Evolutionary conservation across 331 rosid species (phyloP), one percentile per base, ranked within the genome.

Genomic region (Saraca asoca): DNA sequence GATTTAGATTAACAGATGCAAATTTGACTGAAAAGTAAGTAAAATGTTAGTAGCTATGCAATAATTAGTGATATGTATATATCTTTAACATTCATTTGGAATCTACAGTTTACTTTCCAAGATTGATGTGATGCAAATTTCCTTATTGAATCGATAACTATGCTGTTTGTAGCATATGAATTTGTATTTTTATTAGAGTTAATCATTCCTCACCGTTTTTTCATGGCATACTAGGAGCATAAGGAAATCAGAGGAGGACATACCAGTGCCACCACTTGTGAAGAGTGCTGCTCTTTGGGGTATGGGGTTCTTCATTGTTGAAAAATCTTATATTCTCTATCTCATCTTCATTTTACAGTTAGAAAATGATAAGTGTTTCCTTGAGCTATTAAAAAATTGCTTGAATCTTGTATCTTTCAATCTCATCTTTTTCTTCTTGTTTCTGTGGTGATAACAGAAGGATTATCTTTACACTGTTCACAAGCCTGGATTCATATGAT

Each of bases 251-350:
- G 90, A 87, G 24, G 92, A 79, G 61, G 88, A 87, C 65, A 51
- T 90, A 57, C 95, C 92, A 9, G 88, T 90, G 76, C 95, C 97
- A 44, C 92, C 97, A 41, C 95, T 90, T 38, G 57, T 90, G 62
- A 73, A 87, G 80, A 87, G 95, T 84, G 97, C 97, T 29, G 95
- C 76, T 69, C 97, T 90, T 58, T 90, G 97, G 97, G 97, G 97
- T 90, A 90, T 61, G 82, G 54, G 24, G 67, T 64, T 46, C 58
- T 48, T 58, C 55, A 0, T 46, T 54, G 6, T 70, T 63, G 13
- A 44, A 35, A 75, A 24, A 41, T 51, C 12, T 37, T 44, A 39
- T 29, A 35, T 41, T 56, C 37, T 67, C 56, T 42, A 19, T 7
- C 46, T 53, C 18, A 17, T 62, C 51, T 51, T 16, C 9, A 31